phyloP scores from a whole-genome alignment of 2,329 filamentous ascomycete genomes.

The Aspergillus sp. region DNA sequence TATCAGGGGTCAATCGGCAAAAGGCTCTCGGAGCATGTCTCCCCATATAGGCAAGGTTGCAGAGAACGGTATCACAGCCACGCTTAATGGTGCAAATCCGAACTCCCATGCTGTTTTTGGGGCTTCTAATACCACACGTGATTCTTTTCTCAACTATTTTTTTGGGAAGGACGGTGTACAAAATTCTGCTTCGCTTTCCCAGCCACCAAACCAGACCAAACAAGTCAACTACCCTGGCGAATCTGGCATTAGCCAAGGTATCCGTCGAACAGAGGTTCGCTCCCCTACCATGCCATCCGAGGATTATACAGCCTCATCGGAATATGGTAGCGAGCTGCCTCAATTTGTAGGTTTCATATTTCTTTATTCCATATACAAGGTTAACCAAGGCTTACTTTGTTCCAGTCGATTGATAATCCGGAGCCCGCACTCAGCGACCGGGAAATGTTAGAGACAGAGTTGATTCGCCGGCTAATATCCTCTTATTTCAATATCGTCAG shows the following conservation, averaged over 20 bases:
- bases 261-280: slow-evolving; percentile 59
- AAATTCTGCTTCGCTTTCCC: slow-evolving; percentile 39
- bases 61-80: slow-evolving; percentile 64
- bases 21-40: slow-evolving; percentile 72
- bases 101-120: slow-evolving; percentile 60
- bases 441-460: slow-evolving; percentile 93
- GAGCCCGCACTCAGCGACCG: slow-evolving; percentile 91
- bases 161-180: slow-evolving; percentile 81
- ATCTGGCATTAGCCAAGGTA: slow-evolving; percentile 76
- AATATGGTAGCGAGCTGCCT: slow-evolving; percentile 39
- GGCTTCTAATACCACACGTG: slow-evolving; percentile 61
- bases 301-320: slow-evolving; percentile 31
- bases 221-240: slow-evolving; percentile 77
- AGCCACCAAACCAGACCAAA: slow-evolving; percentile 44
- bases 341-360: slow-evolving; percentile 43
- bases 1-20: slow-evolving; percentile 57
- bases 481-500: slow-evolving; percentile 99
- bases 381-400: slow-evolving; percentile 3
- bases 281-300: slow-evolving; percentile 42
- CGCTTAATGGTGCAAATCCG: slow-evolving; percentile 62
- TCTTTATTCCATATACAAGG: not conserved
- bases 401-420: slow-evolving; percentile 43
- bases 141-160: slow-evolving; percentile 97
- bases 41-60: slow-evolving; percentile 61
- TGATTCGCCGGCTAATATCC: slow-evolving; percentile 92